phyloP scores from a whole-genome alignment of 805 yeast species.

The Metschnikowia picachoensis region DNA sequence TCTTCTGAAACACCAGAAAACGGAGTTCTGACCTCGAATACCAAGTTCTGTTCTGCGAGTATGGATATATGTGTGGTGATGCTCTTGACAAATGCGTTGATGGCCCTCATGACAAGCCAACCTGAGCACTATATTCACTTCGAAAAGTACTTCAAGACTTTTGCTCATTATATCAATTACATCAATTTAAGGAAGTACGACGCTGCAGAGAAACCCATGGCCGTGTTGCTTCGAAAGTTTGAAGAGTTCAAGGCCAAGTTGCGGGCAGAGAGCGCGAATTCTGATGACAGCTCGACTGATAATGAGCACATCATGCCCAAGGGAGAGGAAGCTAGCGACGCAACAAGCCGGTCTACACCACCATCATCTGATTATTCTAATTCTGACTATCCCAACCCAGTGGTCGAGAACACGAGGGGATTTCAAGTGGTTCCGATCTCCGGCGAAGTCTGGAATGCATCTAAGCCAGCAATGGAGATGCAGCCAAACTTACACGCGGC shows the following conservation, averaged over 20 bases:
- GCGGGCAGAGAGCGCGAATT: neutral
- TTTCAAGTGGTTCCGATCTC: too few relatives aligned
- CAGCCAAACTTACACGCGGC: too few relatives aligned
- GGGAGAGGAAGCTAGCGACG: constrained; percentile 1
- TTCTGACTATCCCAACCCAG: neutral
- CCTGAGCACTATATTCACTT: constrained; percentile 18
- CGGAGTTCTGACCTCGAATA: neutral
- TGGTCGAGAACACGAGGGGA: neutral
- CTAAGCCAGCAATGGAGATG: too few relatives aligned
- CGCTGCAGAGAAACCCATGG: constrained; percentile 14
- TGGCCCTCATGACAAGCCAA: constrained; percentile 15
- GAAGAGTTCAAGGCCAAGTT: constrained; percentile 8
- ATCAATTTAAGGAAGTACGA: constrained; percentile 17
- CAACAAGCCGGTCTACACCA: constrained; percentile 1
- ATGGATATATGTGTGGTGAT: constrained; percentile 17
- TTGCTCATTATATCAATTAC: constrained; percentile 13
- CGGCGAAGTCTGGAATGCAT: too few relatives aligned
- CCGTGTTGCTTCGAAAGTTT: constrained; percentile 9
- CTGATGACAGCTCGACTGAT: neutral
- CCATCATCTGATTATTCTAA: neutral
- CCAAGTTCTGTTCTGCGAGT: constrained; percentile 11
- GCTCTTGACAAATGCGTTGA: constrained; percentile 13
- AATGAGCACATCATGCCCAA: neutral
- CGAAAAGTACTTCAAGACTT: constrained; percentile 15
- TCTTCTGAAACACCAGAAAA: neutral